Percentiles rank a stretch among this genome's conserved stretches.
Evolutionary conservation across 139 green algal genomes (phyloP).

Genomic region (Chlamydomonas incerta): DNA sequence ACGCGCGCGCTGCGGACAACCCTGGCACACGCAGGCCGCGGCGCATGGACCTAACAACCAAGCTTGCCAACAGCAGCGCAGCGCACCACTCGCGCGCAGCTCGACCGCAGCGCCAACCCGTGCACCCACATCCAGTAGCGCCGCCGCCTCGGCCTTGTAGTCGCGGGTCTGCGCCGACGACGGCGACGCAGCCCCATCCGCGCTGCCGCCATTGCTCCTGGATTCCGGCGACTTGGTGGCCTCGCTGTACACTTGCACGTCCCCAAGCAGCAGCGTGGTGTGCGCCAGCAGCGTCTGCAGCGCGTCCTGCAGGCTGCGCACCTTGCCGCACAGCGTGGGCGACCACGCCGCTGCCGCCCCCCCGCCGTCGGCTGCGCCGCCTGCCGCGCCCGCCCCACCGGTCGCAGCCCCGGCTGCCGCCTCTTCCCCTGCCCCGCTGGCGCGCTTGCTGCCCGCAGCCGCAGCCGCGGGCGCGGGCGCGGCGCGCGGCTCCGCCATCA

Average conservation of each 20-base stretch:
- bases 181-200: too few species aligned
- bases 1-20: too few species aligned
- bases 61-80: too few species aligned
- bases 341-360: neutral
- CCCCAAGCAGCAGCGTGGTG: conserved; percentile 54
- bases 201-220: neutral
- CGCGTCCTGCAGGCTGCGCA: conserved; percentile 65
- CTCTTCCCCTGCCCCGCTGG: neutral
- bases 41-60: too few species aligned
- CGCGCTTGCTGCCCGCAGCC: too few species aligned
- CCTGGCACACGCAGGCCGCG: too few species aligned
- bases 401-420: neutral
- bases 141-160: neutral
- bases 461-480: too few species aligned
- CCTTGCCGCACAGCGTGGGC: conserved; percentile 51
- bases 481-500: neutral
- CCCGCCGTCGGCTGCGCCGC: neutral
- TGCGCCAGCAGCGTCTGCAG: conserved; percentile 60
- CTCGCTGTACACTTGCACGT: conserved; percentile 47
- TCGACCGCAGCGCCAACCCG: too few species aligned
- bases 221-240: neutral
- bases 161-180: neutral
- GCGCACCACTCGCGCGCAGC: too few species aligned
- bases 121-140: conserved; percentile 4
- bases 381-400: neutral